Evolutionary conservation across 2,329 filamentous ascomycete genomes (phyloP).

Genomic region (Tolypocladium ovalisporum): DNA sequence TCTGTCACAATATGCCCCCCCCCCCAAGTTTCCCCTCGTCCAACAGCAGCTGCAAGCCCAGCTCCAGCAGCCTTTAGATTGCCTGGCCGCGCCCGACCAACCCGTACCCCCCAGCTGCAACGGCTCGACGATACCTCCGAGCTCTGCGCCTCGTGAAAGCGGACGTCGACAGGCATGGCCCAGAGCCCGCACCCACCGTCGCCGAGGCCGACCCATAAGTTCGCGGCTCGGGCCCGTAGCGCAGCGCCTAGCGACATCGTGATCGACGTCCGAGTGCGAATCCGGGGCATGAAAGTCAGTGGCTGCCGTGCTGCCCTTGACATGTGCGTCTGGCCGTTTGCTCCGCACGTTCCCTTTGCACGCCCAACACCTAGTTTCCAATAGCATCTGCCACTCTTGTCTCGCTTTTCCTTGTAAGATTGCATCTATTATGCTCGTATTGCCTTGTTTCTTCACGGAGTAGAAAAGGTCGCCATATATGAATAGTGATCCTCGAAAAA

Average conservation of each 20-base stretch:
- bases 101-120: neutral
- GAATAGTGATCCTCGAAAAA: too few species aligned
- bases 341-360: neutral
- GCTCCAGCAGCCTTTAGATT: neutral
- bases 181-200: neutral
- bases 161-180: neutral
- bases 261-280: neutral
- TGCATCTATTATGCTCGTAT: too few species aligned
- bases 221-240: neutral
- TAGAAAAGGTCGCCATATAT: too few species aligned
- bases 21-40: neutral
- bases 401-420: neutral
- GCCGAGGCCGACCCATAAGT: neutral
- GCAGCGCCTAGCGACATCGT: neutral
- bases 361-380: too few species aligned
- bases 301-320: neutral
- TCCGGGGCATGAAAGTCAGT: neutral
- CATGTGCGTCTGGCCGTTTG: neutral
- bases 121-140: neutral
- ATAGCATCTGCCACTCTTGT: too few species aligned
- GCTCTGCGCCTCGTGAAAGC: neutral
- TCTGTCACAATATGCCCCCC: neutral
- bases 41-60: neutral
- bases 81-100: neutral
- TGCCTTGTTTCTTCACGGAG: too few species aligned